These are phyloP conservation scores for Drechslerella dactyloides DNA, from an alignment of 2,329 filamentous ascomycete species.

Conservation along the genomic window DNA sequence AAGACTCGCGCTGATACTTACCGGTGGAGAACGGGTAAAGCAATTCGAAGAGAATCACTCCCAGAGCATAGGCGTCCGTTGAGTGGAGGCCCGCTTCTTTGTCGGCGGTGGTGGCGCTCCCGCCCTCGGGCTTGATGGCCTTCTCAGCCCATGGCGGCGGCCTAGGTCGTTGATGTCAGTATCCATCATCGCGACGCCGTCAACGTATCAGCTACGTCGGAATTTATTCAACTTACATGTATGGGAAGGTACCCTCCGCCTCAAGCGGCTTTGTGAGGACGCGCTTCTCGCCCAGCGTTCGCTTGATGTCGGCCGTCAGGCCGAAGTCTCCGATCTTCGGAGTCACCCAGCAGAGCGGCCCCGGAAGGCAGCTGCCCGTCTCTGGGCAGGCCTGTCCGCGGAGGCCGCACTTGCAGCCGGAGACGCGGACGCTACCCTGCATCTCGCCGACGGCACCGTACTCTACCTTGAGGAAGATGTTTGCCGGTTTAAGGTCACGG, in stretches of 20 bases:
- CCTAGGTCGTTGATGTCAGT: slow-evolving; percentile 40
- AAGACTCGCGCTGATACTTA: not conserved
- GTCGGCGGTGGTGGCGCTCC: not conserved
- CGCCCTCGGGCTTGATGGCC: not conserved
- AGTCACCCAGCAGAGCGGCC: slow-evolving; percentile 57
- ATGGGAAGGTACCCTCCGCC: slow-evolving; percentile 54
- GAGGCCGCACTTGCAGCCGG: slow-evolving; percentile 61
- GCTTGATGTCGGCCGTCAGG: slow-evolving; percentile 66
- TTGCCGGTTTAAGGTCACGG: slow-evolving; percentile 72
- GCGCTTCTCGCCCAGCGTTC: slow-evolving; percentile 55
- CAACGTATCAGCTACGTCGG: no score
- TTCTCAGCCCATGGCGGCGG: slow-evolving; percentile 35
- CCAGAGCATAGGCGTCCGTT: slow-evolving; percentile 69
- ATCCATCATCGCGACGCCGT: not conserved
- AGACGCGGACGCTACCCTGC: slow-evolving; percentile 60
- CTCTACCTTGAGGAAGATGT: slow-evolving; percentile 68
- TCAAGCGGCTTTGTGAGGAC: slow-evolving; percentile 70
- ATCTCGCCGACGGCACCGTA: slow-evolving; percentile 55
- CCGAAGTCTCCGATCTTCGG: slow-evolving; percentile 74
- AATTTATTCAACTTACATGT: slow-evolving; percentile 21
- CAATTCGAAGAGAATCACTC: slow-evolving; percentile 69
- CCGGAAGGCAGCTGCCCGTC: slow-evolving; percentile 57
- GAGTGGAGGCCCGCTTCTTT: slow-evolving; percentile 54
- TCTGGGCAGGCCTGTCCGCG: slow-evolving; percentile 50
- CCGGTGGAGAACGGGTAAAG: slow-evolving; percentile 63